Base-by-base conservation (phyloP, 352 stramenopile genomes). In the Globisporangium abappressorium region DNA sequence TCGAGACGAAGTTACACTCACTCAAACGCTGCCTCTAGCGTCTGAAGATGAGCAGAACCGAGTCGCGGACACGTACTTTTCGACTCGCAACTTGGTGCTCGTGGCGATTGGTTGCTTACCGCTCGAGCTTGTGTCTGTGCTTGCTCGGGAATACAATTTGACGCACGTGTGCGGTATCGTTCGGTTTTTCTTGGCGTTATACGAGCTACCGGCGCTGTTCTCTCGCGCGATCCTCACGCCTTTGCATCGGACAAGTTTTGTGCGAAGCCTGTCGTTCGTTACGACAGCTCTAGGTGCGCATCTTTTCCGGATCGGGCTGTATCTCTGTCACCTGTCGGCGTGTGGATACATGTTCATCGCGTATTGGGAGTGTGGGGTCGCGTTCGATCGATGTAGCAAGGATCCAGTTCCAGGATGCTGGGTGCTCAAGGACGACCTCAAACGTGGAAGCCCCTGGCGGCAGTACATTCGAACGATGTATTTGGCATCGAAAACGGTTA, bases 401-500 rank as follows among this genome's bases (percentile, higher is more conserved):
- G 20, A 53, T 46, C 49, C 62, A 5, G 41, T 71, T n/a, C 66
- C 70, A 15, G 70, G 61, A 5, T 76, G 66, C 30, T 76, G 70
- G 70, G 66, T 70, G 26, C 33, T 76, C 24, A 72, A 73, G 43
- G 70, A 76, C 33, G 56, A 60, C 2, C 61, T 76, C 30, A 66
- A 76, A 53, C 57, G 43, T 22, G 66, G 57, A 14, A 47, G 20
- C 5, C 57, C 63, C 14, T 62, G 54, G 62, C 60, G 66, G 4
- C 62, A 76, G 57, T 76, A 76, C 38, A 53, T 73, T 18, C 54
- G 70, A n/a, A 69, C 70, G 15, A 70, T 76, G 66, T 73, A 76
- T 46, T 73, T 66, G 66, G 70, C 66, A 0, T 72, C 58, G 41
- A 76, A 76, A 63, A 73, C 70, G 7, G 46, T 76, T 7, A 73